Evolutionary conservation across 108 stramenopile species (phyloP), one percentile per base, ranked within the genome.

Genomic region (Nitzschia putrida): DNA sequence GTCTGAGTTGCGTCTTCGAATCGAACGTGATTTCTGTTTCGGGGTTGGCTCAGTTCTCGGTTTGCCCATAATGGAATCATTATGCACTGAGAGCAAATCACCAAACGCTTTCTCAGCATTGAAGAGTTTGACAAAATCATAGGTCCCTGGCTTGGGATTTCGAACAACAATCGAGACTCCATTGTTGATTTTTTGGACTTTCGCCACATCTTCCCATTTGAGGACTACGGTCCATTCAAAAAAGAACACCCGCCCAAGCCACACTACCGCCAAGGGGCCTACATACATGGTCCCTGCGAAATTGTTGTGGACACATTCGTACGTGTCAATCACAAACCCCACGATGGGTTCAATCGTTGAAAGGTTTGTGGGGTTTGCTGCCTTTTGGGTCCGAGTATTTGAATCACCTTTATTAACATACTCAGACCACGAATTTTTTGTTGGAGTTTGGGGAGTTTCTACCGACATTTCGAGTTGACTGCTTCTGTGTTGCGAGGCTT

Each of bases 221-320:
- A 83, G 26, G 0, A 69, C 55, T 0, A 78, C 53, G 0, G 69
- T 74, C 64, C 68, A 69, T 23, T 78, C 77, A 71, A 83, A 84
- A 26, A 84, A 64, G 61, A 84, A 78, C 25, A 77, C 56, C 12
- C 58, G 45, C 23, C 83, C 83, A 40, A 72, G 23, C 72, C 81
- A 84, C 24, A 69, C 63, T 14, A 84, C 29, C 11, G 67, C 83
- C 21, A 74, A 11, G 0, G 70, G 59, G 9, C 83, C 83, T 12
- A 76, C 76, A 42, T 80, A 80, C 24, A 84, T 43, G 26, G 66
- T 74, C 21, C 83, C 83, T 0, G 60, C 38, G 38, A 79, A 68
- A 53, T 78, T 72, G 57, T 73, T 76, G 64, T 79, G 54, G 2
- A 56, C 53, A 61, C 83, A 83, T 34, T 56, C 39, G 52, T 64